phyloP scores from a whole-genome alignment of 257 asterid species.

The Solanum infundibuliforme region DNA sequence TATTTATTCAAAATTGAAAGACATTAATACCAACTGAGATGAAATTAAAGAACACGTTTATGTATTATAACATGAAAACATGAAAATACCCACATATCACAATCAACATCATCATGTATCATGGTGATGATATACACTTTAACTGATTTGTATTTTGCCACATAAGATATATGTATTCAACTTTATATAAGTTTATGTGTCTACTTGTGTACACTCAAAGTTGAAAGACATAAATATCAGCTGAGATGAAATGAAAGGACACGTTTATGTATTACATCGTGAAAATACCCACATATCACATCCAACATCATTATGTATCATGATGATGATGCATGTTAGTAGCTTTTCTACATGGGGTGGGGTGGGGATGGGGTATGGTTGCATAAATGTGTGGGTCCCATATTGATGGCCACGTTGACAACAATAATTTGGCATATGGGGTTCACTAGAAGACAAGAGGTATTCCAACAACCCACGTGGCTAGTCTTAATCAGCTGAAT shows the following conservation, averaged over 20 bases:
- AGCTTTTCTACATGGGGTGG: background rate
- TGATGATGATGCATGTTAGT: background rate
- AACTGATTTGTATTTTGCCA: background rate
- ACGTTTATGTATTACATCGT: background rate
- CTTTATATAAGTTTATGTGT: too few relatives aligned
- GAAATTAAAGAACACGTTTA: too few relatives aligned
- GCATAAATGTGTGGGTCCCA: background rate
- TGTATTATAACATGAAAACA: too few relatives aligned
- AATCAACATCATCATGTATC: too few relatives aligned
- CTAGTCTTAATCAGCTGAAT: conserved; percentile 10
- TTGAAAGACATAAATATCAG: fast-evolving
- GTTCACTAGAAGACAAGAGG: conserved; percentile 5
- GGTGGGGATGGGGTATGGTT: background rate
- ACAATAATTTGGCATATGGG: conserved; percentile 4
- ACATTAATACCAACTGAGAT: background rate
- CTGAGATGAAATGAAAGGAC: too few relatives aligned
- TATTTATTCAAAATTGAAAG: too few relatives aligned
- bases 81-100: background rate
- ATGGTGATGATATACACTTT: too few relatives aligned
- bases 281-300: background rate
- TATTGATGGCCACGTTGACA: background rate
- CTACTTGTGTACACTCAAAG: fast-evolving
- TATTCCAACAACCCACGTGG: conserved; percentile 22
- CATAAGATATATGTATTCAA: background rate
- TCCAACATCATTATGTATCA: background rate